These are phyloP conservation scores for Colletotrichum abscissum DNA, from an alignment of 2,329 filamentous ascomycete genomes.

Conservation along the genomic window DNA sequence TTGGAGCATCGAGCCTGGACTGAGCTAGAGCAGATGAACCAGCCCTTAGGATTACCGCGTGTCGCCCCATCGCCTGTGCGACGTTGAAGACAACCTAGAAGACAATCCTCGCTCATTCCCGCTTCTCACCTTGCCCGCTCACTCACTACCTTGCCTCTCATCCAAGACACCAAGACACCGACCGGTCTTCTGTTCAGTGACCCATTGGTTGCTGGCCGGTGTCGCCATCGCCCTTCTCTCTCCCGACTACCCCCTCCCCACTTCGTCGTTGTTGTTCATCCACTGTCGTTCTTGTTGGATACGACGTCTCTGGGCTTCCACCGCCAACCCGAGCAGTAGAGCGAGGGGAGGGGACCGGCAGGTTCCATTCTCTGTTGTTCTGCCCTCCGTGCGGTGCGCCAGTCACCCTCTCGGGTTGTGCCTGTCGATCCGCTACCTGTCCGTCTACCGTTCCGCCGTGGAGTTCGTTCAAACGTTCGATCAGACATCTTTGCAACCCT, in stretches of 20 bases:
- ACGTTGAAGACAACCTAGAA: conserved; percentile 29
- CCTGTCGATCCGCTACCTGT: conserved; percentile 28
- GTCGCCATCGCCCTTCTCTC: conserved; percentile 15
- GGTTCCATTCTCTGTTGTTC: conserved; percentile 29
- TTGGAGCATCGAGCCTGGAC: conserved; percentile 22
- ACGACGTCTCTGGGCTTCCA: conserved; percentile 19
- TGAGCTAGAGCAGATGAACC: conserved; percentile 11
- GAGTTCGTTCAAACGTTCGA: conserved; percentile 33
- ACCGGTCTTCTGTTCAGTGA: background rate
- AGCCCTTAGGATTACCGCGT: conserved; percentile 14
- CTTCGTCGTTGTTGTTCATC: conserved; percentile 5
- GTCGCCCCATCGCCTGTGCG: conserved; percentile 36
- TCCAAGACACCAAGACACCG: background rate
- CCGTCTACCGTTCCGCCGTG: conserved; percentile 6
- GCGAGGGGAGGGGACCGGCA: conserved; percentile 7
- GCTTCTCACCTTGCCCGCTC: conserved; percentile 6
- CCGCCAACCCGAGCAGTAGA: background rate
- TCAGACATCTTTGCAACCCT: conserved; percentile 25
- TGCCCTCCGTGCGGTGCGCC: background rate
- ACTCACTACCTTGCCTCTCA: background rate
- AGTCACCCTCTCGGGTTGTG: conserved; percentile 7
- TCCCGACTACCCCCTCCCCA: background rate
- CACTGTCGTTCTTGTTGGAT: conserved; percentile 13
- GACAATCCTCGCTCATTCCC: conserved; percentile 17
- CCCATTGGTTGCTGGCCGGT: background rate